Evolutionary conservation across 306 rosid species (phyloP), one percentile per base, ranked within the genome.

Genomic region (Dalbergia cochinchinensis): DNA sequence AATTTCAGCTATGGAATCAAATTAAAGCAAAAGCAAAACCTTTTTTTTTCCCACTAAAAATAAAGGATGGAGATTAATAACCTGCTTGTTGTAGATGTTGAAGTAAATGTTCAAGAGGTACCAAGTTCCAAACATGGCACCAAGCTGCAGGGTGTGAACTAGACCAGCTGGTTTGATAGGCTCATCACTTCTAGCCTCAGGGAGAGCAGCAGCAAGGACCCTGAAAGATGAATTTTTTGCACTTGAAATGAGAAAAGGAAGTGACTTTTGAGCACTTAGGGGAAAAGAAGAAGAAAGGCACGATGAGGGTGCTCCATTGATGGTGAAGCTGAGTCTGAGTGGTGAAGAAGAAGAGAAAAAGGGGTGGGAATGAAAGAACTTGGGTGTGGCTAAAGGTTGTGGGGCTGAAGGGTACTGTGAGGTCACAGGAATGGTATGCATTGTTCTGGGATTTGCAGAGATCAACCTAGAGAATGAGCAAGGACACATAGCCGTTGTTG

Each of bases 1-100:
- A 74, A 69, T n/a, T 42, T 69, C 71, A 54, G 54, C 44, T 34
- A 33, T 41, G 39, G 9, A 78, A 33, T 13, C 34, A 78, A 55
- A 78, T 45, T 11, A 44, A 58, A 31, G 35, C 34, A 67, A 39
- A 65, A 31, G 71, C 66, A 76, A 58, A 8, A 13, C 16, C 34
- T 72, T 54, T 50, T 70, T 31, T 20, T 37, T 37, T 4, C 1
- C 7, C 7, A 6, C 7, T 15, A 19, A 75, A 51, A 61, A 57
- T 16, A 61, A 41, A 15, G 63, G 63, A 69, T 19, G 18, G 74
- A 82, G 44, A 37, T 10, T 11, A 54, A 48, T 64, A 68, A 89
- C 97, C 96, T 91, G 94, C 78, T 92, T 92, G 85, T 88, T 92
- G 78, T 78, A 92, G 79, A 91, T 89, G 75, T 92, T 89, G 92